phyloP scores from a whole-genome alignment of 2,329 filamentous ascomycete genomes.

The Fusarium proliferatum region DNA sequence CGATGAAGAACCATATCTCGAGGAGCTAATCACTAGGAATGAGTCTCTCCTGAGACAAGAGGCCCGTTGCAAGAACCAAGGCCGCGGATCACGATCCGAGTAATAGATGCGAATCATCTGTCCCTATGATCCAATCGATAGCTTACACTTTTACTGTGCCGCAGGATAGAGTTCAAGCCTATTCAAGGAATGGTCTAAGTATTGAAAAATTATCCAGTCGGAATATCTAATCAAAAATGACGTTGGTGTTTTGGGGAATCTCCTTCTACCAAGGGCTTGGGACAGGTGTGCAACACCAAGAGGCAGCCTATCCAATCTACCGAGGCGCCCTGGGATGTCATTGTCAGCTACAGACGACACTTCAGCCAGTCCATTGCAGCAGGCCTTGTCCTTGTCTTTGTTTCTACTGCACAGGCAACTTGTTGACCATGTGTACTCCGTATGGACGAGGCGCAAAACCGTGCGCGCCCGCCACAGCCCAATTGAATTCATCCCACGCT shows the following conservation, averaged over 20 bases:
- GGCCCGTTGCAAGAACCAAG: slow-evolving; percentile 4
- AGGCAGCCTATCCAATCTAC: neutral
- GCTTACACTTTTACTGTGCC: slow-evolving; percentile 15
- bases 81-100: slow-evolving; percentile 4
- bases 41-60: slow-evolving; percentile 7
- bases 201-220: neutral
- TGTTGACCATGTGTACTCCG: neutral
- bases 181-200: neutral
- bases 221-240: neutral
- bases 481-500: slow-evolving; percentile 16
- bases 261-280: neutral
- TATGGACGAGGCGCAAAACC: slow-evolving; percentile 10
- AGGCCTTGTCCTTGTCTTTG: neutral
- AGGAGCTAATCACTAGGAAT: neutral
- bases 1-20: neutral
- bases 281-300: neutral
- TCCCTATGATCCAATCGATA: slow-evolving; percentile 11
- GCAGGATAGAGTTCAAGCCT: slow-evolving; percentile 20
- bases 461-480: slow-evolving; percentile 13
- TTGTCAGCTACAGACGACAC: neutral
- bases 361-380: neutral
- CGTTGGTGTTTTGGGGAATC: slow-evolving; percentile 9
- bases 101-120: neutral
- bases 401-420: neutral
- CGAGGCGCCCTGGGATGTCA: neutral